Percentiles rank a stretch among this genome's conserved stretches.
Evolutionary conservation across 2,329 filamentous ascomycete genomes (phyloP).

Genomic region (Trichoderma sp.): DNA sequence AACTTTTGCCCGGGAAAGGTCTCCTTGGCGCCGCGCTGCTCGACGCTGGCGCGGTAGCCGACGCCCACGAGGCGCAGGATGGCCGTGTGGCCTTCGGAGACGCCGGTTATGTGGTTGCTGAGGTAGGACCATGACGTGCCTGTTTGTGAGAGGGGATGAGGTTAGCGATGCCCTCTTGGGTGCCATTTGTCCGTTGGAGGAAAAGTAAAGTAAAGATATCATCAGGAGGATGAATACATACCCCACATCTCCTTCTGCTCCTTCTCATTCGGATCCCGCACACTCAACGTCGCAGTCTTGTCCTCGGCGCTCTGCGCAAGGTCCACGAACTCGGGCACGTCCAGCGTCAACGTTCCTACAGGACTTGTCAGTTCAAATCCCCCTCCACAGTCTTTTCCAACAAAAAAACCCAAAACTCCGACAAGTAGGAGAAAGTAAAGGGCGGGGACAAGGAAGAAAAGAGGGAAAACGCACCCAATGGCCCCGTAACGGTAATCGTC

Average conservation of each 20-base stretch:
- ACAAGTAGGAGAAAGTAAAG: neutral
- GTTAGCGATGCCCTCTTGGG: neutral
- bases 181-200: too few relatives aligned
- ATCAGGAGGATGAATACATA: constrained; percentile 43
- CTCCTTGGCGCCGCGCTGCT: constrained; percentile 71
- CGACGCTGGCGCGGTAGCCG: constrained; percentile 88
- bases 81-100: constrained; percentile 93
- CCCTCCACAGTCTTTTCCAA: constrained; percentile 12
- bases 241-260: constrained; percentile 96
- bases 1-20: constrained; percentile 84
- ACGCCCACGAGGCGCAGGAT: constrained; percentile 93
- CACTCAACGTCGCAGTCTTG: constrained; percentile 66
- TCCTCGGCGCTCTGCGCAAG: constrained; percentile 67
- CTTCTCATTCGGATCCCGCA: constrained; percentile 68
- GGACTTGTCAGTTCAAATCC: too few relatives aligned
- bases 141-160: constrained; percentile 41
- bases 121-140: constrained; percentile 89
- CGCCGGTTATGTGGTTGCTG: constrained; percentile 86
- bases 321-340: constrained; percentile 76
- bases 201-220: neutral
- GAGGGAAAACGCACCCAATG: constrained; percentile 64
- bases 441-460: neutral
- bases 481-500: constrained; percentile 76
- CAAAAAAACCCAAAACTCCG: too few relatives aligned
- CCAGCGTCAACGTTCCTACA: constrained; percentile 73